A percentile compares a stretch with the other conserved stretches of the same genome.
Conservation (phyloP, 2,329 filamentous ascomycete genomes). For the Sporothrix phasma region DNA sequence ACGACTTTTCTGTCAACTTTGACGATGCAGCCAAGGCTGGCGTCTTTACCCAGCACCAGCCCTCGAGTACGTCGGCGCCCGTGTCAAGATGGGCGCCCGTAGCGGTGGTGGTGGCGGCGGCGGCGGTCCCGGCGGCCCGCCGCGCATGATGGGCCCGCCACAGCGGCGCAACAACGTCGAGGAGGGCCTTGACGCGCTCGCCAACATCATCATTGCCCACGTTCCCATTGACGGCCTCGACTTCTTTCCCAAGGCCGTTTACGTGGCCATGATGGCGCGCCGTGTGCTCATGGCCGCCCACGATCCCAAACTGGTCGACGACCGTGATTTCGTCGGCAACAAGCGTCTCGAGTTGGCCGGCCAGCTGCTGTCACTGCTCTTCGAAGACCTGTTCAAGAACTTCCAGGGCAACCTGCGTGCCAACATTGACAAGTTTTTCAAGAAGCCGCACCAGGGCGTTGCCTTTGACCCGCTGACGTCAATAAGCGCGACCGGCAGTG, state of each 20-base stretch:
- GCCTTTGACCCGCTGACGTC: slow-evolving; percentile 80
- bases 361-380: slow-evolving; percentile 83
- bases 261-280: slow-evolving; percentile 95
- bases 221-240: slow-evolving; percentile 86
- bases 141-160: slow-evolving; percentile 42
- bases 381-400: slow-evolving; percentile 96
- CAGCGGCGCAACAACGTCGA: slow-evolving; percentile 71
- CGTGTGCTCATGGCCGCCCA: slow-evolving; percentile 89
- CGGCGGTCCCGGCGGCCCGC: slow-evolving; percentile 23
- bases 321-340: slow-evolving; percentile 96
- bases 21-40: slow-evolving; percentile 78
- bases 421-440: slow-evolving; percentile 89
- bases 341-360: slow-evolving; percentile 92
- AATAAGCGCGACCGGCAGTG: slow-evolving; percentile 72
- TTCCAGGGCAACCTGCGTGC: slow-evolving; percentile 83
- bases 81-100: slow-evolving; percentile 77
- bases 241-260: slow-evolving; percentile 93
- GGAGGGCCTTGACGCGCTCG: slow-evolving; percentile 85
- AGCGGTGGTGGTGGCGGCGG: slow-evolving; percentile 27
- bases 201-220: slow-evolving; percentile 88
- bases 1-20: slow-evolving; percentile 91
- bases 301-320: slow-evolving; percentile 81
- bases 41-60: slow-evolving; percentile 89
- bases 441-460: slow-evolving; percentile 82
- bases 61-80: slow-evolving; percentile 77